Evolutionary conservation across 371 early-diverging fungal species (phyloP), one percentile per base, ranked within the genome.

Genomic region (Parasitella parasitica): DNA sequence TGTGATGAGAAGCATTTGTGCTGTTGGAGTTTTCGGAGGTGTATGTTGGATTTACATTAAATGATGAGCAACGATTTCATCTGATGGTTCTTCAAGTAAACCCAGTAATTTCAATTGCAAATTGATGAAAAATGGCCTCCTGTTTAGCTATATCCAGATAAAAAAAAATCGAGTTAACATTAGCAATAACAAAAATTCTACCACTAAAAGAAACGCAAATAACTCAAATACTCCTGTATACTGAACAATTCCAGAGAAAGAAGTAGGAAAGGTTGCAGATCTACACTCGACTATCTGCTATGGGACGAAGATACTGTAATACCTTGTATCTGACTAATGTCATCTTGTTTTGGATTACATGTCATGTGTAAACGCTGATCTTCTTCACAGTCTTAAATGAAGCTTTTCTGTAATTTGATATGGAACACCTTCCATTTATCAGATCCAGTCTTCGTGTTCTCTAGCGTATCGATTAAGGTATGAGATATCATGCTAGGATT

Each of bases 21-120:
- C 13, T 36, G 36, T 36, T 36, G 36, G 36, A 36, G 53, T 9
- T 52, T 52, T 48, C 34, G 46, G 27, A 38, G 30, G 43, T 39
- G 22, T 56, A 28, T 39, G 43, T 41, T 56, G 55, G 26, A 36
- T 39, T 58, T 54, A 58, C 64, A 64, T 54, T 37, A 64, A 58
- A 57, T 48, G 20, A 57, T 63, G 63, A 57, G 43, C 63, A 63
- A 57, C 51, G 55, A 46, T 63, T 52, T 57, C 43, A 51, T 63
- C 35, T 63, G 56, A 48, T 28, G 53, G 55, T 54, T 37, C 49
- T 61, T 61, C 32, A 54, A 54, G 28, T 36, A 61, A 54, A 41
- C 57, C 57, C 57, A 34, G 39, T 13, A 50, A 56, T 36, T 63
- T 57, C 55, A 50, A 34, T 32, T 50, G 34, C 39, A 56, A n/a